These are phyloP conservation scores for Mycena sanguinolenta DNA, from an alignment of 768 basidiomycete species.

Conservation along the genomic window DNA sequence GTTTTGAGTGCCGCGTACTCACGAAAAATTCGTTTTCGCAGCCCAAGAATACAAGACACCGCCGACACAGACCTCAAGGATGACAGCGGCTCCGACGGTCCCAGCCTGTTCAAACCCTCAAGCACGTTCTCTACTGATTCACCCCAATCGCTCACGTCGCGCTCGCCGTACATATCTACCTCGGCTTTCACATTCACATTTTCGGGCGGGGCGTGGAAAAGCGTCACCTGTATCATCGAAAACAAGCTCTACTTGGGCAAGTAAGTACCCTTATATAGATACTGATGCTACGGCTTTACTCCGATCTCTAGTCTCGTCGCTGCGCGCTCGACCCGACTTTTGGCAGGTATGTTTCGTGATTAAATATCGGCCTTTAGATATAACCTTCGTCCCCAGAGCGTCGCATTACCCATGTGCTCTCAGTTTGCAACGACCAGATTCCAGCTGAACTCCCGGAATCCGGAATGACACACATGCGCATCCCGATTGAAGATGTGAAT, in stretches of 20 bases:
- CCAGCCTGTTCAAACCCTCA: no score
- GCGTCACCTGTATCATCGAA: constrained; percentile 76
- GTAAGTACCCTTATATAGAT: constrained; percentile 58
- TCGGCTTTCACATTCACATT: no score
- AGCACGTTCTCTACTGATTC: no score
- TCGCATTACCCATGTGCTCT: constrained; percentile 84
- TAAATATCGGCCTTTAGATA: background rate
- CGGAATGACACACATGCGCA: constrained; percentile 77
- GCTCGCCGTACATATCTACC: no score
- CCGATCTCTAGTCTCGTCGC: constrained; percentile 68
- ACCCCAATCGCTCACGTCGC: no score
- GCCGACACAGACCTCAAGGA: no score
- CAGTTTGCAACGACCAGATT: constrained; percentile 80
- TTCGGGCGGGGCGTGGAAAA: no score
- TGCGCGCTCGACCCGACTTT: constrained; percentile 76
- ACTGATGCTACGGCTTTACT: constrained; percentile 36
- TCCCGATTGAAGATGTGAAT: constrained; percentile 78
- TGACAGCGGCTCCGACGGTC: no score
- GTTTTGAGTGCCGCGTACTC: no score
- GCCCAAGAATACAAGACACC: no score
- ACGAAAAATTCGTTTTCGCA: no score
- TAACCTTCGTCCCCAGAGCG: constrained; percentile 56
- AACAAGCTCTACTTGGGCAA: constrained; percentile 80
- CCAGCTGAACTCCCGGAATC: constrained; percentile 80
- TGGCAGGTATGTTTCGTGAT: constrained; percentile 51